A percentile compares a stretch with the other conserved stretches of the same genome.
Conservation (phyloP, 2,329 filamentous ascomycete species). For the Lecanicillium sp. region DNA sequence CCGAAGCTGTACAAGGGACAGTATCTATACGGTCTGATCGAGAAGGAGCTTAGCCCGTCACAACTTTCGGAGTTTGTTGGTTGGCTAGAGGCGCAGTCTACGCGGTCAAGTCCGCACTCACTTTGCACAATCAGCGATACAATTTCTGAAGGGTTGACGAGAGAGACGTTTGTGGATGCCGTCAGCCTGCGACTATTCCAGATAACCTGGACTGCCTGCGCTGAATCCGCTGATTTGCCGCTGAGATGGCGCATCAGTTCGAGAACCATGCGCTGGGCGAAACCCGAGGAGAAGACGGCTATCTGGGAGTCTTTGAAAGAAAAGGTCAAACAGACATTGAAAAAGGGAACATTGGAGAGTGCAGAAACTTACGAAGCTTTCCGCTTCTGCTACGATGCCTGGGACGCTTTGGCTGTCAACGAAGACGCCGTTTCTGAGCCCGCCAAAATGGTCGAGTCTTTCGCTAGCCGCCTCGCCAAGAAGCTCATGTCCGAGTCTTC, state of each 20-base stretch:
- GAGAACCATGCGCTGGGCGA: conserved; percentile 30
- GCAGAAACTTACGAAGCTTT: conserved; percentile 36
- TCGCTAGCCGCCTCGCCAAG: conserved; percentile 27
- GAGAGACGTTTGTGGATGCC: conserved; percentile 38
- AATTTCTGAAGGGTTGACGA: conserved; percentile 35
- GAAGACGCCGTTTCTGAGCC: conserved; percentile 24
- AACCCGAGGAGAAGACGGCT: conserved; percentile 22
- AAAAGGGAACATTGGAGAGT: conserved; percentile 26
- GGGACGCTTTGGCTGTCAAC: conserved; percentile 34
- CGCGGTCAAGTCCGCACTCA: conserved; percentile 23
- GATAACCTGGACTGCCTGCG: conserved; percentile 9
- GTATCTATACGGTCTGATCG: conserved; percentile 26
- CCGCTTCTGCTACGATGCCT: conserved; percentile 33
- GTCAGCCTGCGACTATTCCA: conserved; percentile 32
- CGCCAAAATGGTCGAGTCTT: conserved; percentile 27
- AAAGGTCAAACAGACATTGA: conserved; percentile 28
- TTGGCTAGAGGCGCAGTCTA: conserved; percentile 33
- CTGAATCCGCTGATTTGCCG: conserved; percentile 18
- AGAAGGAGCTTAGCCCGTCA: conserved; percentile 38
- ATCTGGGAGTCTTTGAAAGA: conserved; percentile 30
- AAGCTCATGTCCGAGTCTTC: conserved; percentile 23
- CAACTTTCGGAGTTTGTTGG: conserved; percentile 38
- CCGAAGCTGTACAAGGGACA: conserved; percentile 17
- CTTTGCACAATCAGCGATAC: conserved; percentile 38
- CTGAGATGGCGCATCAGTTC: conserved; percentile 38